Evolutionary conservation across 768 basidiomycete species (phyloP).

Genomic region (Amanita polypyramis): DNA sequence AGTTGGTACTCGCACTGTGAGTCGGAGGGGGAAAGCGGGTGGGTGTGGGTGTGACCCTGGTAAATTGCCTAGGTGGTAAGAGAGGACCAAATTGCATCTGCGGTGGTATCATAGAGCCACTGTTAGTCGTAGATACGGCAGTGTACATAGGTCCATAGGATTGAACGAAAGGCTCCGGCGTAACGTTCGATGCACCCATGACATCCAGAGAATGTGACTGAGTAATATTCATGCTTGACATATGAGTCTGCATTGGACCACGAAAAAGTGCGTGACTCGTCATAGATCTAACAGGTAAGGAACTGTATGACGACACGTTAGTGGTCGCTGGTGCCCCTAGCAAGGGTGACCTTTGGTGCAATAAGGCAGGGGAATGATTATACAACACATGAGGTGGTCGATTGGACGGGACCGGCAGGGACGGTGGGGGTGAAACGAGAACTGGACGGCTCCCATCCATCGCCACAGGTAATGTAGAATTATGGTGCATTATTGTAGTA

Average conservation of each 20-base stretch:
- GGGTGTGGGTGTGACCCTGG: neutral
- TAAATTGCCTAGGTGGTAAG: neutral
- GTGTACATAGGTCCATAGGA: conserved; percentile 1
- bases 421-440: neutral
- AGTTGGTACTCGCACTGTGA: conserved; percentile 6
- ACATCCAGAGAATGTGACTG: conserved; percentile 38
- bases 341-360: conserved; percentile 1
- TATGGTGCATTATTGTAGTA: conserved; percentile 10
- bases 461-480: conserved; percentile 1
- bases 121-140: neutral
- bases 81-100: neutral
- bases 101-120: neutral
- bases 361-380: neutral
- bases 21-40: neutral
- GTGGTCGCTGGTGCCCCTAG: neutral
- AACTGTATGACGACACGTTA: conserved; percentile 14
- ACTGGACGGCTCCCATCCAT: neutral
- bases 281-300: conserved; percentile 36
- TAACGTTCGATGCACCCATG: conserved; percentile 25
- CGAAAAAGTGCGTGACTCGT: conserved; percentile 36
- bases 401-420: neutral
- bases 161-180: conserved; percentile 10
- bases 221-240: conserved; percentile 37
- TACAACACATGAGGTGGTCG: neutral
- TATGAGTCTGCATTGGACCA: conserved; percentile 18